A percentile compares a stretch with the other conserved stretches of the same genome.
These are phyloP conservation scores for Aquilaria malaccensis DNA, from an alignment of 345 rosid species.

Conservation along the genomic window DNA sequence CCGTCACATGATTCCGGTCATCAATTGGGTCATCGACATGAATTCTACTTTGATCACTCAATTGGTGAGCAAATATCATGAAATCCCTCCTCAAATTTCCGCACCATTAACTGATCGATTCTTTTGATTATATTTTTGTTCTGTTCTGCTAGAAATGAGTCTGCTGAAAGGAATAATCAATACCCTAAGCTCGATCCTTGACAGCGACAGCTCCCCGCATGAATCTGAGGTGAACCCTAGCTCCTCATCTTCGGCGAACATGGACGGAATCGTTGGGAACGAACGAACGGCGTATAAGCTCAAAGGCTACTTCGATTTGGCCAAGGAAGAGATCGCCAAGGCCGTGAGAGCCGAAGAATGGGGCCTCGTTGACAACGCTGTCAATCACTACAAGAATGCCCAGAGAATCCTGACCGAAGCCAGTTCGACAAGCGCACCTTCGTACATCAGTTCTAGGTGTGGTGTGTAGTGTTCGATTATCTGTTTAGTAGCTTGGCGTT, in stretches of 20 bases:
- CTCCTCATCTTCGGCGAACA: constrained; percentile 23
- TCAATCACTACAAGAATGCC: constrained; percentile 67
- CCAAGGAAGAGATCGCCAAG: constrained; percentile 71
- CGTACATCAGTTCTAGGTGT: constrained; percentile 62
- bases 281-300: constrained; percentile 87
- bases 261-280: constrained; percentile 53
- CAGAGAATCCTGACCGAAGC: constrained; percentile 69
- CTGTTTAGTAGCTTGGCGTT: background rate
- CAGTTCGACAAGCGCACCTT: constrained; percentile 60
- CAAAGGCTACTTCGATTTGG: constrained; percentile 84
- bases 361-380: constrained; percentile 76
- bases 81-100: background rate
- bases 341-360: constrained; percentile 92
- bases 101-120: background rate
- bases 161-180: constrained; percentile 50
- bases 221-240: constrained; percentile 25
- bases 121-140: background rate
- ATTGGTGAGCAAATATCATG: background rate
- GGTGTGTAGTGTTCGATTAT: background rate
- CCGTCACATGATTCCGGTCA: background rate
- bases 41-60: background rate
- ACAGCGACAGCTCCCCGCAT: constrained; percentile 18
- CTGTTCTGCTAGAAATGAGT: constrained; percentile 38
- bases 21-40: background rate
- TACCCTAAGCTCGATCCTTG: constrained; percentile 52